Evolutionary conservation across 257 asterid genomes (phyloP).

Genomic region (Solanum lignicaule): DNA sequence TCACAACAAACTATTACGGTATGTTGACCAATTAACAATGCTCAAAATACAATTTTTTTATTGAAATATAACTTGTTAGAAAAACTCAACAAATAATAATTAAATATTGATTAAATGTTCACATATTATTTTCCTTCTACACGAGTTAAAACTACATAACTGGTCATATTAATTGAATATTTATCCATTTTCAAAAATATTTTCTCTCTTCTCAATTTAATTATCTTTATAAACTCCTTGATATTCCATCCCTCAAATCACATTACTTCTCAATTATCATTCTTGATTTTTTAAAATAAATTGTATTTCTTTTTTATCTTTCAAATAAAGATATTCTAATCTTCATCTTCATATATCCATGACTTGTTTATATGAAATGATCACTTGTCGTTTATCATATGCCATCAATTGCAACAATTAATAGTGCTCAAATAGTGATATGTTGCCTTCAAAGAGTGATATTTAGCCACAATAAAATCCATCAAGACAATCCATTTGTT

Average conservation of each 20-base stretch:
- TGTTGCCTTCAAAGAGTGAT: not conserved
- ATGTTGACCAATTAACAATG: no score
- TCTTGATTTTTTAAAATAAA: not conserved
- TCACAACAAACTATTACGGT: no score
- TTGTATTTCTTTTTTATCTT: not conserved
- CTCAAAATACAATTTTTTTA: no score
- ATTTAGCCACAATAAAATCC: not conserved
- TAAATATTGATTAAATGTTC: not conserved
- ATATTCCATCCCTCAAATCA: not conserved
- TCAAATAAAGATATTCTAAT: not conserved
- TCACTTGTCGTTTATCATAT: no score
- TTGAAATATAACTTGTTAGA: not conserved
- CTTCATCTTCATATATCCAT: not conserved
- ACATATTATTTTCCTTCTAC: no score
- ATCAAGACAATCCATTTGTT: not conserved
- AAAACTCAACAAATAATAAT: not conserved
- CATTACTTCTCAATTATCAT: not conserved
- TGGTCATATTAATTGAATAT: not conserved
- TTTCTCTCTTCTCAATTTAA: not conserved
- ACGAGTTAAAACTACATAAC: not conserved
- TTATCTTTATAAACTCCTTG: no score
- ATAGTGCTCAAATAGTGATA: not conserved
- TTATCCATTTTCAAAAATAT: not conserved
- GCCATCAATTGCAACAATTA: no score
- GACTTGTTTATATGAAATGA: not conserved